Base-by-base conservation (phyloP, 225 moss, liverwort and hornwort genomes). In the Pleurozium schreberi region DNA sequence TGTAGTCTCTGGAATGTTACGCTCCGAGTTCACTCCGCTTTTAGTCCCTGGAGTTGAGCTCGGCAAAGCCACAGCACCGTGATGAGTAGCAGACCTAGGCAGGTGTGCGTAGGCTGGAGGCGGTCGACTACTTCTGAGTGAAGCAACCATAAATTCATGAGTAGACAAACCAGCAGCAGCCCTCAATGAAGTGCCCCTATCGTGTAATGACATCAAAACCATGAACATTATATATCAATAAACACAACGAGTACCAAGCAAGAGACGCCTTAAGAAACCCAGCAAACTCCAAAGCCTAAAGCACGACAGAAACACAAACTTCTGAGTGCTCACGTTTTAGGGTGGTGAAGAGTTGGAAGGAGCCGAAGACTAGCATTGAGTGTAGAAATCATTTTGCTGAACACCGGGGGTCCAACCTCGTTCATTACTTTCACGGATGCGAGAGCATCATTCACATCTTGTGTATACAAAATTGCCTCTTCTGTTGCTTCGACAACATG, bases 391-490 rank as follows among this genome's bases (percentile, higher is more conserved):
- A 99, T 99, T 92, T 95, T 95, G 92, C 92, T 96, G 89, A 99
- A 82, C 36, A 96, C 97, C 80, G 96, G 86, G 77, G 95, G 94
- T 60, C 98, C 98, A 88, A 96, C 90, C 87, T 97, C 97, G 91
- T 93, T 99, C 97, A 99, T 97, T 65, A 92, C 85, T 91, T 85
- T 97, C 36, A 99, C 96, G 62, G 98, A 92, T 59, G 92, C 92
- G 63, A 97, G 93, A 74, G 98, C 96, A 90, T 99, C 98, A 86
- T 90, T 97, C 82, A 96, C 96, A 93, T 99, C 96, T 90, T 97
- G 94, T 10, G 98, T 94, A 61, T 87, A 95, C 87, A 93, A 84
- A 79, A 95, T 90, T 76, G 95, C 91, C 87, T 97, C 96, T 78
- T 92, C 89, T 81, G 94, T 90, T 89, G 69, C 95, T 90, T 96